Conservation (phyloP, 2,329 filamentous ascomycete species). For the Calonectria naviculata region DNA sequence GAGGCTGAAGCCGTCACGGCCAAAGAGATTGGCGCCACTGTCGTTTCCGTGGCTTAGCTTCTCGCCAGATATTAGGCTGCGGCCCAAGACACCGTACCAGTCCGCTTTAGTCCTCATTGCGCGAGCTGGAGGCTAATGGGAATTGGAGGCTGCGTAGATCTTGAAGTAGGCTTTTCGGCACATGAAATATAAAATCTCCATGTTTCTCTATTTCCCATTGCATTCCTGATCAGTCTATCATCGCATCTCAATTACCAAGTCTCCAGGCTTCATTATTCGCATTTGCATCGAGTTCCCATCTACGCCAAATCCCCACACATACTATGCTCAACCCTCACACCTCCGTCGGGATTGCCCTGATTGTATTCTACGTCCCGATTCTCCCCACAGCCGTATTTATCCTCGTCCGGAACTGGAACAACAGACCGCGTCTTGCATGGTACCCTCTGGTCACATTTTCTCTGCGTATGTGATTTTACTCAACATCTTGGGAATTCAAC, state of each 20-base stretch:
- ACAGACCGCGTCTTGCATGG: slow-evolving; percentile 29
- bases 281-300: neutral
- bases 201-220: neutral
- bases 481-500: neutral
- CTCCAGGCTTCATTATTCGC: neutral
- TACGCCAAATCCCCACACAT: neutral
- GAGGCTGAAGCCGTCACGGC: neutral
- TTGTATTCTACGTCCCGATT: slow-evolving; percentile 28
- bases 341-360: slow-evolving; percentile 28
- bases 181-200: neutral
- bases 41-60: neutral
- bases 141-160: neutral
- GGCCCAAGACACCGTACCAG: neutral
- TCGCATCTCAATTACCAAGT: neutral
- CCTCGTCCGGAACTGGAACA: slow-evolving; percentile 25
- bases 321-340: slow-evolving; percentile 22
- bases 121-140: neutral
- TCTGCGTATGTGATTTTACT: neutral
- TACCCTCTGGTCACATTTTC: slow-evolving; percentile 24
- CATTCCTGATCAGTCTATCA: neutral
- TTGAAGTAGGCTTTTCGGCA: neutral
- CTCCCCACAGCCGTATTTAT: slow-evolving; percentile 27
- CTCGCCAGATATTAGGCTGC: neutral
- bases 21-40: neutral
- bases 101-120: neutral